Percentiles rank a stretch among this genome's conserved stretches.
Conservation (phyloP, 2,329 filamentous ascomycete species). For the Nigrospora sphaerica region DNA sequence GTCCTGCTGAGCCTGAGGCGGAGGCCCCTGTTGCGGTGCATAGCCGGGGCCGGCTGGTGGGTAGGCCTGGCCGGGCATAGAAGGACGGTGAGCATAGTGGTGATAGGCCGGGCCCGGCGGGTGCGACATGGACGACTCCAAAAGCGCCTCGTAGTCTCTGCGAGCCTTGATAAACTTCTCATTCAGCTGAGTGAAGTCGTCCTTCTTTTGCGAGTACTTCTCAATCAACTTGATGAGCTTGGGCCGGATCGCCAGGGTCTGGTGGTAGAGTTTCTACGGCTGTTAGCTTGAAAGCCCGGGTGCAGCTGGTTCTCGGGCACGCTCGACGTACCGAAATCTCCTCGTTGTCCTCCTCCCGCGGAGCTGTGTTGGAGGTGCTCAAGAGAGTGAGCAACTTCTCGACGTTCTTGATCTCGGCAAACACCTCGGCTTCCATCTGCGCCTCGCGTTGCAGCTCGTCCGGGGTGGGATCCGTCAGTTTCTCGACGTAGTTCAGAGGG, state of each 20-base stretch:
- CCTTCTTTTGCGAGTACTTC: slow-evolving; percentile 99
- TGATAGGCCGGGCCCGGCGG: slow-evolving; percentile 75
- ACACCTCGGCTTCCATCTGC: slow-evolving; percentile 77
- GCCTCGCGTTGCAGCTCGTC: slow-evolving; percentile 94
- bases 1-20: slow-evolving; percentile 43
- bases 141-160: slow-evolving; percentile 89
- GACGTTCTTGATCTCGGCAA: slow-evolving; percentile 58
- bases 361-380: slow-evolving; percentile 75
- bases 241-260: slow-evolving; percentile 86
- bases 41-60: slow-evolving; percentile 23
- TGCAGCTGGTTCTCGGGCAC: not conserved
- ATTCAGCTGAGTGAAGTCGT: slow-evolving; percentile 97
- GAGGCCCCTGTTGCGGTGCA: slow-evolving; percentile 30
- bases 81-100: slow-evolving; percentile 53
- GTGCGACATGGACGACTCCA: slow-evolving; percentile 95
- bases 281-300: slow-evolving; percentile 21
- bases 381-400: slow-evolving; percentile 75
- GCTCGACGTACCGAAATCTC: slow-evolving; percentile 69
- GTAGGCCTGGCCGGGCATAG: slow-evolving; percentile 26
- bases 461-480: slow-evolving; percentile 85
- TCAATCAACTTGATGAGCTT: slow-evolving; percentile 98
- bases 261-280: slow-evolving; percentile 70
- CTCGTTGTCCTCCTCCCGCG: slow-evolving; percentile 87
- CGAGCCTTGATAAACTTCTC: slow-evolving; percentile 99
- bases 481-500: slow-evolving; percentile 97